These are phyloP conservation scores for Phyllosticta ampelicida DNA, from an alignment of 2,329 filamentous ascomycete species.

Conservation along the genomic window DNA sequence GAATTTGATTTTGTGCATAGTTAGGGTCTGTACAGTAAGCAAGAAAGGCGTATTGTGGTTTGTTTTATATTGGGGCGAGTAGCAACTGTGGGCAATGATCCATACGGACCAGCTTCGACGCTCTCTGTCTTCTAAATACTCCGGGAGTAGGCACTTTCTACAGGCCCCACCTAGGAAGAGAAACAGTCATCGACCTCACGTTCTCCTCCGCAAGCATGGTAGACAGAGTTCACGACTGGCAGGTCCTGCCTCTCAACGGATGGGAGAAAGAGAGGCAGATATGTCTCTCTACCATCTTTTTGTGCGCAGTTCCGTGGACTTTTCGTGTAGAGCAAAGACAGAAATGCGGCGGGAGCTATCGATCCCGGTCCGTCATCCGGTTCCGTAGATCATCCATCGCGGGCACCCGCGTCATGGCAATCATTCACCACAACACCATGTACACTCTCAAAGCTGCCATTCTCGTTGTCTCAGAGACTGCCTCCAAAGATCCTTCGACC, in stretches of 20 bases:
- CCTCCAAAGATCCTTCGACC: slow-evolving; percentile 63
- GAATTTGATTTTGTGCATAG: background rate
- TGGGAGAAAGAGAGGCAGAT: too few species aligned
- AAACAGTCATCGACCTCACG: too few species aligned
- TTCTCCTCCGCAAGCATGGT: too few species aligned
- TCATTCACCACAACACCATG: slow-evolving; percentile 7
- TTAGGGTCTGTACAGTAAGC: background rate
- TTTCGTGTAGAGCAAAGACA: background rate
- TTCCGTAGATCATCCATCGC: background rate
- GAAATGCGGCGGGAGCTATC: background rate
- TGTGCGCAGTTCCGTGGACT: background rate
- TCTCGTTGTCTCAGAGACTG: slow-evolving; percentile 84
- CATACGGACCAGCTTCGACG: too few species aligned
- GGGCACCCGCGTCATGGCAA: background rate
- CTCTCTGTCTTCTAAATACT: too few species aligned
- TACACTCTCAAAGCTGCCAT: slow-evolving; percentile 59
- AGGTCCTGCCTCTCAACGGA: too few species aligned
- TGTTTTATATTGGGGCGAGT: background rate
- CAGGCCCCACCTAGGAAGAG: too few species aligned
- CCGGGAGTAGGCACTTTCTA: too few species aligned
- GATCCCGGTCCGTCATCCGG: background rate
- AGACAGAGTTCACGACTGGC: too few species aligned
- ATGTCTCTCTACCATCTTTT: too few species aligned
- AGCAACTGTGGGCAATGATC: background rate
- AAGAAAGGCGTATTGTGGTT: background rate